Base-by-base conservation (phyloP, 768 basidiomycete genomes). In the Mycena capillaripes region DNA sequence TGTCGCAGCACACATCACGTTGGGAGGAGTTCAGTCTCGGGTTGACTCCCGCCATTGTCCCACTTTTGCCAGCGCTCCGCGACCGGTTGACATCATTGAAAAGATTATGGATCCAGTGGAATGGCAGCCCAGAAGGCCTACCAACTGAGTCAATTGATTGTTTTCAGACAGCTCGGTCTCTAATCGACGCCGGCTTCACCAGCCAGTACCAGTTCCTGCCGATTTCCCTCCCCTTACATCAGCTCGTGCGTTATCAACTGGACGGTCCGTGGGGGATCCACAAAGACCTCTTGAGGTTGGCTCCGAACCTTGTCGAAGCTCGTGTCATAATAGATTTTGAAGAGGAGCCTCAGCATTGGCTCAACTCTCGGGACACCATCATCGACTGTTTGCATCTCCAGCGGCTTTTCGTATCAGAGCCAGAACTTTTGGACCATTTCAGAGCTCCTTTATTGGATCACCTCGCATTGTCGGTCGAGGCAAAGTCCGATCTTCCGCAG, bases 21-120 rank as follows among this genome's bases (percentile, higher is more conserved):
- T 68, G 66, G 66, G 66, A 59, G 29, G 57, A 68, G 27, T 40
- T 68, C 57, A 21, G n/a, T 17, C 4, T 68, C 11, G 19, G 4
- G 11, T 32, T 68, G 19, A 68, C 66, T 29, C n/a, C 66, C 0
- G 10, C 5, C 9, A 10, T 57, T 0, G n/a, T 55, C 8, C 53
- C 55, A 11, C 55, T 36, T 29, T 19, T 57, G 23, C 4, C 34
- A 6, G 8, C 21, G 5, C 34, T 36, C 14, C 55, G 16, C 9
- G 55, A 12, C 3, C 55, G 21, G 3, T 2, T 57, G 4, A 32
- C 32, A 3, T 53, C 27, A 6, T 25, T 58, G n/a, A 25, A 25
- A 16, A 23, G 56, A 38, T 58, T 58, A n/a, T 58, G 56, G 56
- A 25, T 58, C 10, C 3, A 23, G 11, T 38, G 56, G 56, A 14